Evolutionary conservation across 495 filamentous ascomycete genomes (phyloP), one percentile per base, ranked within the genome.

Genomic region (Daldinia bambusicola): DNA sequence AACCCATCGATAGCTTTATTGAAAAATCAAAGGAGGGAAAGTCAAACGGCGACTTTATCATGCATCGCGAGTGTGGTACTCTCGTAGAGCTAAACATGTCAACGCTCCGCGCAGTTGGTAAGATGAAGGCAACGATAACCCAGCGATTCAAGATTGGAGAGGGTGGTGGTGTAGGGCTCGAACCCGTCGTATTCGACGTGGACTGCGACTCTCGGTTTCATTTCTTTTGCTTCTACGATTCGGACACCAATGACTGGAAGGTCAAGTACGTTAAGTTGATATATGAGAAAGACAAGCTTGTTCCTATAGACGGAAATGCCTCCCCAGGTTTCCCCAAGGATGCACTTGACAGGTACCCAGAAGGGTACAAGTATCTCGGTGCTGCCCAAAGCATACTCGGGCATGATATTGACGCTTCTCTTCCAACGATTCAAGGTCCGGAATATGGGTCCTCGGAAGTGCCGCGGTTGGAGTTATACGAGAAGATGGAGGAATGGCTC

Each of bases 61-160:
- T 89, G 87, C 88, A 90, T 72, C 86, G 88, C 61, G 83, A 85
- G 76, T 88, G 89, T 75, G 88, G 88, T 30, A 83, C 82, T 0
- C 81, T 86, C 7, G 87, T 81, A 5, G 89, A 91, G 66, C 84
- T 90, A 55, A 82, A 76, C 36, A 66, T 77, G 14, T 67, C 71
- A 37, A 80, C 63, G 16, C 69, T 41, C 30, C 86, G 88, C n/a
- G 89, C 88, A n/a, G 84, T 91, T 6, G 87, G 87, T 66, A 91
- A 90, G 78, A 87, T 91, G 86, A 91, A 91, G 76, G 89, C 89
- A 1, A 89, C 88, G 45, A 91, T 90, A 76, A 90, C 89, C 1
- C 89, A 91, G 76, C 84, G 89, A 36, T 90, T 91, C 78, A 73
- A 51, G 3, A 80, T 86, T 37, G 61, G 64, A 20, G 76, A 78